Base-by-base conservation (phyloP, 495 filamentous ascomycete species). In the Aspergillus nidulans region DNA sequence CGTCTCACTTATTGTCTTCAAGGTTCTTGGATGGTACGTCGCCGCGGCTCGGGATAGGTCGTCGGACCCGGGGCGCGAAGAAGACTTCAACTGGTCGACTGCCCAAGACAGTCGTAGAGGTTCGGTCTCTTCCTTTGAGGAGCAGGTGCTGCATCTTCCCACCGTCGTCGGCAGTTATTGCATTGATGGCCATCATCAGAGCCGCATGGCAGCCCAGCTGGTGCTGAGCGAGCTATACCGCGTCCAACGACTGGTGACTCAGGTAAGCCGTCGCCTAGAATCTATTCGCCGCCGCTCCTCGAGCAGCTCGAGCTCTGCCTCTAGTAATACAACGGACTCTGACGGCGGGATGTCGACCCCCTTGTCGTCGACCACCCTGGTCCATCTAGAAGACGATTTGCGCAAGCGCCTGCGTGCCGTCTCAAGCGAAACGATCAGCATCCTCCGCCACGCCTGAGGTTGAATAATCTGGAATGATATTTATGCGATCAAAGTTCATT, bases 171-270 rank as follows among this genome's bases (percentile, higher is more conserved):
- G 57, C 24, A 55, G 49, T 41, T 61, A 62, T 45, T 59, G 45
- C 49, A 19, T 60, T 16, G 59, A 69, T 15, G 63, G 61, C 38
- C 59, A 61, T 13, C 57, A 67, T 46, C 49, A 34, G 32, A 52
- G 45, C 21, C 66, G 68, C 12, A 66, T 68, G 62, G 60, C 65
- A 0, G 71, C 71, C 1, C 66, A 71, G 56, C 57, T 69, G 13
- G 61, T 75, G 6, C 65, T 75, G 1, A 67, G 62, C 55, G 67
- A 75, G 54, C 58, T 77, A 15, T 71, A 77, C 46, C 70, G 67
- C 25, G 69, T 72, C 21, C 69, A 69, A 52, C 55, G 63, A 3
- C 39, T 77, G 6, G 60, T 72, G 0, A 63, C 43, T 4, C 21
- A 4, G 3, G 43, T 46, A 5, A n/a, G 43, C 1, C 43, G 23